Conservation (phyloP, 2,329 filamentous ascomycete genomes). For the Laburnicola sp. region DNA sequence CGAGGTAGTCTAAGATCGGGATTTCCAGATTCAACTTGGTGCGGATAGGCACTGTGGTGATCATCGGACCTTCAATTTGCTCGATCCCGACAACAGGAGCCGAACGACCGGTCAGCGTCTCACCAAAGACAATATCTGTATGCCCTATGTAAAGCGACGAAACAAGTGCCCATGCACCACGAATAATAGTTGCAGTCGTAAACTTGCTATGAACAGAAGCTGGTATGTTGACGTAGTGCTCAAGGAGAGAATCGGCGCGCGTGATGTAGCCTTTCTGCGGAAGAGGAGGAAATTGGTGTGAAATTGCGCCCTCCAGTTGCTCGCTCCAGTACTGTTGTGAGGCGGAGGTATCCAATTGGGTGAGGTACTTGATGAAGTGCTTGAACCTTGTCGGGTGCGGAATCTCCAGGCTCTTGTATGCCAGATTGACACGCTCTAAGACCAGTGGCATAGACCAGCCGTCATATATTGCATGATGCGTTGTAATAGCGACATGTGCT, state of each 20-base stretch:
- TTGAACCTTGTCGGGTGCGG: conserved; percentile 46
- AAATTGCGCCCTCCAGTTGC: conserved; percentile 50
- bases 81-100: conserved; percentile 52
- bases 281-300: conserved; percentile 55
- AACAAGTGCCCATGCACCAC: conserved; percentile 63
- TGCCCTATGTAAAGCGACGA: conserved; percentile 59
- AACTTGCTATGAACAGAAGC: conserved; percentile 45
- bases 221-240: conserved; percentile 50
- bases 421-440: conserved; percentile 39
- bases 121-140: conserved; percentile 60
- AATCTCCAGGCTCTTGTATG: conserved; percentile 33
- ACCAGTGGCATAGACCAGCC: conserved; percentile 49
- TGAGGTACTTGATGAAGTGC: conserved; percentile 55
- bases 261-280: conserved; percentile 53
- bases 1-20: conserved; percentile 57
- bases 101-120: conserved; percentile 62
- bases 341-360: conserved; percentile 45
- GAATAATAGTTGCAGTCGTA: conserved; percentile 56
- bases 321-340: conserved; percentile 54
- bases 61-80: conserved; percentile 63
- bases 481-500: conserved; percentile 53
- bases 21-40: conserved; percentile 51
- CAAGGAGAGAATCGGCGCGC: conserved; percentile 56
- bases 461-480: conserved; percentile 59
- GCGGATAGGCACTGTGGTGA: conserved; percentile 62